phyloP scores from a whole-genome alignment of 441 rosid species.

The Gossypium schwendimanii region DNA sequence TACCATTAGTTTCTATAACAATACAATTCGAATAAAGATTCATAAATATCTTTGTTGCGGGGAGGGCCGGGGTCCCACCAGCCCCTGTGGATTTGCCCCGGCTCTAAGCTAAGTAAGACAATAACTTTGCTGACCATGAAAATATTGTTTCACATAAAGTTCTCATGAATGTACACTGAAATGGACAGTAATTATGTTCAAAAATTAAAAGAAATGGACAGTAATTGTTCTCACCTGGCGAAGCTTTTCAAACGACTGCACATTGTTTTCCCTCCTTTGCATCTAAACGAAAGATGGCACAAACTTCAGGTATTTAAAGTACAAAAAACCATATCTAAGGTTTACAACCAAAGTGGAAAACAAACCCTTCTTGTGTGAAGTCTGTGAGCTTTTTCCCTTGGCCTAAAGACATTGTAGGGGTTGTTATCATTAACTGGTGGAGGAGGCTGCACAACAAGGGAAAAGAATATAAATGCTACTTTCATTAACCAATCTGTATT shows the following conservation, averaged over 20 bases:
- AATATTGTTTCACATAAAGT: background rate
- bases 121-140: background rate
- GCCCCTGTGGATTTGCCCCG: too few species aligned
- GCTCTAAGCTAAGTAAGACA: too few species aligned
- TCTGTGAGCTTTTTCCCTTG: conserved; percentile 90
- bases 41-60: too few species aligned
- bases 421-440: conserved; percentile 93
- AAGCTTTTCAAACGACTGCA: conserved; percentile 96
- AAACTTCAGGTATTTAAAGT: background rate
- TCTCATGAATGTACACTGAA: background rate
- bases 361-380: conserved; percentile 90
- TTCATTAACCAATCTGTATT: background rate
- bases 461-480: background rate
- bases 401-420: conserved; percentile 94
- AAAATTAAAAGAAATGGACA: background rate
- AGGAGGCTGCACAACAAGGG: conserved; percentile 62
- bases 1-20: too few species aligned
- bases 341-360: conserved; percentile 7
- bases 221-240: conserved; percentile 58
- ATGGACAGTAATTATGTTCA: background rate
- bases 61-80: too few species aligned
- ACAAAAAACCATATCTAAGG: background rate
- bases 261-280: conserved; percentile 98
- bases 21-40: too few species aligned
- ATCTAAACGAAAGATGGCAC: conserved; percentile 36